phyloP scores from a whole-genome alignment of 208 protist species.

The Trypanosoma cruzi region DNA sequence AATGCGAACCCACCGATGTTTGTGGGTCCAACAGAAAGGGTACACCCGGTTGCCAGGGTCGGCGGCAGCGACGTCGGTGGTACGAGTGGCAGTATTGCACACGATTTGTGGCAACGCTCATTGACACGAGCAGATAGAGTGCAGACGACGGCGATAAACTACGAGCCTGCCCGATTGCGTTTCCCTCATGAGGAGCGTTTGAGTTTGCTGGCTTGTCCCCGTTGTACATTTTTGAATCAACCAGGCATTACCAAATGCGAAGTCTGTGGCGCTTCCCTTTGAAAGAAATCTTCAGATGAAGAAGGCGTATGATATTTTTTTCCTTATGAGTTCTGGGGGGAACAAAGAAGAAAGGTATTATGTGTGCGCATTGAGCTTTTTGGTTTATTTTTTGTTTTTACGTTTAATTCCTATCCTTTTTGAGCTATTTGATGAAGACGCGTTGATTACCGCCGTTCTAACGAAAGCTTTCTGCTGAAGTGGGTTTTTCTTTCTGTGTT shows the following conservation, averaged over 20 bases:
- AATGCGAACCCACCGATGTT: conserved; percentile 2
- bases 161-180: not conserved
- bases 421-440: no score
- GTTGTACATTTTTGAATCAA: conserved; percentile 11
- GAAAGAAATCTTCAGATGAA: not conserved
- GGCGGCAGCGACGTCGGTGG: not conserved
- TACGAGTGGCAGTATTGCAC: not conserved
- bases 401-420: no score
- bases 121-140: not conserved
- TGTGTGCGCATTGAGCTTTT: no score
- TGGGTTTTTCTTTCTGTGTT: not conserved
- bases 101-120: conserved; percentile 7
- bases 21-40: not conserved
- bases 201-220: not conserved
- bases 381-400: no score
- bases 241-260: not conserved
- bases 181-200: not conserved
- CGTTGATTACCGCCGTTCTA: no score
- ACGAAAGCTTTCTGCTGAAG: no score
- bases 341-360: no score
- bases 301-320: not conserved
- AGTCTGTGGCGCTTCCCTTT: conserved; percentile 2
- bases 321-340: no score
- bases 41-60: not conserved
- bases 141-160: not conserved